A percentile compares a stretch with the other conserved stretches of the same genome.
Conservation (phyloP, 164 flowering plant species). For the Nymphaea thermarum region DNA sequence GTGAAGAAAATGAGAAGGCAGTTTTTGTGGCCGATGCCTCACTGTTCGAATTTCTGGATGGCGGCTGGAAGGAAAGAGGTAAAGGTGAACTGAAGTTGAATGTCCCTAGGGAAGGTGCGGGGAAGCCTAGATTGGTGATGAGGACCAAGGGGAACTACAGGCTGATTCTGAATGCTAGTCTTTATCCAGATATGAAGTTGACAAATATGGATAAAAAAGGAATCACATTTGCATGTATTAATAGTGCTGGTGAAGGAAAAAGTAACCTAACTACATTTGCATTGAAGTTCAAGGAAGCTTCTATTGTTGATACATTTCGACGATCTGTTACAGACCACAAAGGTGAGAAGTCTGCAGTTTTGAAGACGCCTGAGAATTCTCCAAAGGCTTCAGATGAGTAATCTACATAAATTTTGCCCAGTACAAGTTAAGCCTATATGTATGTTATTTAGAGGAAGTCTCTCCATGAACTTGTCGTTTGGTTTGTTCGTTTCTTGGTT, state of each 20-base stretch:
- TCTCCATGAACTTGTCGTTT: too few relatives aligned
- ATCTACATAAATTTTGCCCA: slow-evolving; percentile 1
- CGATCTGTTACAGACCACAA: slow-evolving; percentile 46
- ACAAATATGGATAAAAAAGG: slow-evolving; percentile 87
- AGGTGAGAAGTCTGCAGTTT: slow-evolving; percentile 19
- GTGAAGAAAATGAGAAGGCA: slow-evolving; percentile 82
- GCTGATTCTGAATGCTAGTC: slow-evolving; percentile 71
- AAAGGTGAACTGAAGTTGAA: slow-evolving; percentile 92
- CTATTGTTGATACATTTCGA: slow-evolving; percentile 56
- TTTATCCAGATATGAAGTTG: slow-evolving; percentile 87
- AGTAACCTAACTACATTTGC: slow-evolving; percentile 62
- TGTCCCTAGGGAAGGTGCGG: slow-evolving; percentile 36
- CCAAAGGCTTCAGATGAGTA: slow-evolving; percentile 57
- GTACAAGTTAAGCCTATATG: too few relatives aligned
- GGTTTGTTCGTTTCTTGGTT: too few relatives aligned
- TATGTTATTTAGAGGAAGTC: too few relatives aligned
- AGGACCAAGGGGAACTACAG: slow-evolving; percentile 71
- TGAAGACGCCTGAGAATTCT: slow-evolving; percentile 82
- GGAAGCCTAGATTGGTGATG: slow-evolving; percentile 71
- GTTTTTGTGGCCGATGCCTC: slow-evolving; percentile 74
- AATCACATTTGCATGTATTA: slow-evolving; percentile 77
- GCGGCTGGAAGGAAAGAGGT: slow-evolving; percentile 93
- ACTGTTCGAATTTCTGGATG: slow-evolving; percentile 67
- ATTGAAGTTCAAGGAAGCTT: slow-evolving; percentile 62
- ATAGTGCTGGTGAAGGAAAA: slow-evolving; percentile 45